Base-by-base conservation (phyloP, 164 flowering plant genomes). In the Malania oleifera region DNA sequence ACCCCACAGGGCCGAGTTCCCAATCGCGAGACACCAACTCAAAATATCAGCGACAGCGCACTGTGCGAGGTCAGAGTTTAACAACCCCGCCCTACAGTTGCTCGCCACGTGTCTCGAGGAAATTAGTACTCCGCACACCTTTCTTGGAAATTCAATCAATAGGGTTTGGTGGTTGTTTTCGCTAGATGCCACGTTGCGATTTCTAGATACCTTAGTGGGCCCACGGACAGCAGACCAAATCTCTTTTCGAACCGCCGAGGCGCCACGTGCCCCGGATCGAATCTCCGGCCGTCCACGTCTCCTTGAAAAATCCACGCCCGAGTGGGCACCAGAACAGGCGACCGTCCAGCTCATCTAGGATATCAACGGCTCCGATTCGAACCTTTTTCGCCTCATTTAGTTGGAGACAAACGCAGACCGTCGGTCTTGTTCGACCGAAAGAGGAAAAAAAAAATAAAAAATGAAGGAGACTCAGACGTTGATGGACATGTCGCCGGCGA, bases 221-320 rank as follows among this genome's bases (percentile, higher is more conserved):
- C 61, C 62, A 57, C 6, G 17, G 0, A 1, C 51, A 64, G 61
- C 60, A 7, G 7, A 51, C 52, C 39, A 61, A 60, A 57, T 57
- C 69, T 48, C 54, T 51, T 6, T 1, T 22, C 22, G 0, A 14
- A 4, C 1, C 7, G 49, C 48, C 53, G 7, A 0, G 7, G 0
- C 39, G 52, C 73, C 78, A 77, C 74, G 76, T 74, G 70, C 52
- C 17, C 28, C 18, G 3, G 7, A 2, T 9, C 18, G 0, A 8
- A 66, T 65, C 63, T 43, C 20, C 13, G 5, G 25, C 79, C 79
- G 75, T 70, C 81, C 83, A 80, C 81, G 80, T 74, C 62, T 67
- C 68, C 9, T 27, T 14, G 9, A 27, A 44, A 48, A 44, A 60
- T 66, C 70, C 57, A 54, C 53, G 28, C 14, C 29, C 51, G 34